Percentiles rank a stretch among this genome's conserved stretches.
These are phyloP conservation scores for Neoscytalidium dimidiatum DNA, from an alignment of 2,329 filamentous ascomycete genomes.

Conservation along the genomic window DNA sequence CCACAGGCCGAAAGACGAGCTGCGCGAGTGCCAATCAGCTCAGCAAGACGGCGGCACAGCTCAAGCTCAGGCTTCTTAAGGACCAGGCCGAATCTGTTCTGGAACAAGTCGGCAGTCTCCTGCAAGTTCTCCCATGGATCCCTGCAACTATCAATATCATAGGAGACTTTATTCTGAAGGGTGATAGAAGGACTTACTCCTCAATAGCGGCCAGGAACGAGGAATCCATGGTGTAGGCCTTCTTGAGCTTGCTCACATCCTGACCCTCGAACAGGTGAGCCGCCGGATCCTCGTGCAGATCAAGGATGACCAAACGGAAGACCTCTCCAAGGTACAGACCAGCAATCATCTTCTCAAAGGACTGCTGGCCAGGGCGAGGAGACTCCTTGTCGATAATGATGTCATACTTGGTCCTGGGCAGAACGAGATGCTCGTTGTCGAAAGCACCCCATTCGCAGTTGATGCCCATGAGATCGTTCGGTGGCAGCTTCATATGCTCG, in stretches of 20 bases:
- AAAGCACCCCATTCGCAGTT: constrained; percentile 99
- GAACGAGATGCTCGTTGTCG: constrained; percentile 88
- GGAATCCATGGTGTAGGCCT: constrained; percentile 86
- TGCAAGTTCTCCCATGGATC: constrained; percentile 95
- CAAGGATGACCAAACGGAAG: constrained; percentile 83
- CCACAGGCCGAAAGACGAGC: constrained; percentile 92
- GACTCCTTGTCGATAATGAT: constrained; percentile 86
- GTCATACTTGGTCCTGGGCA: constrained; percentile 86
- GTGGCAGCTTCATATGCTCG: constrained; percentile 82
- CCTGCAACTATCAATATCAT: constrained; percentile 44
- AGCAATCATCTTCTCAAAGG: constrained; percentile 97
- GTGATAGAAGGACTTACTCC: constrained; percentile 49
- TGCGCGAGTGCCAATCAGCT: constrained; percentile 92
- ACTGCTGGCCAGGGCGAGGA: constrained; percentile 88
- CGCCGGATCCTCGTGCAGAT: constrained; percentile 68
- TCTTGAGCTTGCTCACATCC: constrained; percentile 76
- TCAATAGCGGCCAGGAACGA: constrained; percentile 94
- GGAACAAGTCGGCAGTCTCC: constrained; percentile 83
- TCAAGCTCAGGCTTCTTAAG: constrained; percentile 80
- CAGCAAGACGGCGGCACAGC: constrained; percentile 82
- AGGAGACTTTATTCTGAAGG: neutral
- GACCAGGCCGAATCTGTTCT: constrained; percentile 70
- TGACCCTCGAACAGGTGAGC: constrained; percentile 79
- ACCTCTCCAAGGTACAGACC: constrained; percentile 94
- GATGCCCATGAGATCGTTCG: constrained; percentile 87